phyloP scores from a whole-genome alignment of 2,329 filamentous ascomycete genomes.

The Tympanopsis confertula region DNA sequence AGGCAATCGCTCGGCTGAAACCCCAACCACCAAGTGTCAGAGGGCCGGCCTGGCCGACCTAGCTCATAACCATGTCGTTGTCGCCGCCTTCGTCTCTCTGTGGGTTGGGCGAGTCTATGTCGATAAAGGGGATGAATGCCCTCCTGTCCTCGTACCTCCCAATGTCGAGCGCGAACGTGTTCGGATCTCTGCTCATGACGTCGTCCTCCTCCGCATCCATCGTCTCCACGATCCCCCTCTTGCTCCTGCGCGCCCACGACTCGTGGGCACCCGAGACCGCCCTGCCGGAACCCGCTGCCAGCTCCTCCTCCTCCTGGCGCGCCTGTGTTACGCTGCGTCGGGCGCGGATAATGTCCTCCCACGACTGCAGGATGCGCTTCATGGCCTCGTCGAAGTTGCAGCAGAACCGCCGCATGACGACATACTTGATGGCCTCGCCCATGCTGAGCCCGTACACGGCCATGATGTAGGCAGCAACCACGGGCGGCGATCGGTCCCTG shows the following conservation, averaged over 20 bases:
- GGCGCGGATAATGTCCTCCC: background rate
- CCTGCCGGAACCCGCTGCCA: no score
- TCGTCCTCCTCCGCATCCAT: background rate
- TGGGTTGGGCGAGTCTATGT: background rate
- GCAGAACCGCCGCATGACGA: background rate
- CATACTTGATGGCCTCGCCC: background rate
- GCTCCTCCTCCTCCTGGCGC: no score
- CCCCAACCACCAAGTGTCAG: no score
- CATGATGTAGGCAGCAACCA: background rate
- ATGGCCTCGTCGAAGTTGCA: background rate
- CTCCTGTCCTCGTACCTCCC: background rate
- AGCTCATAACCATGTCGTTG: background rate
- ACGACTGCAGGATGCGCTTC: background rate
- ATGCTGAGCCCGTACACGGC: background rate
- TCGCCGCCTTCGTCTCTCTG: background rate
- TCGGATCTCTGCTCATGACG: background rate
- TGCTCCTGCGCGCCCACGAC: background rate
- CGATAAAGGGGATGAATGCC: background rate
- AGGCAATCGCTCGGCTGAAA: no score
- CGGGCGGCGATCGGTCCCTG: background rate
- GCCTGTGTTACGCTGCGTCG: background rate
- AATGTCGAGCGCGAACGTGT: background rate
- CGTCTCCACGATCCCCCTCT: background rate
- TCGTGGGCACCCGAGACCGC: no score
- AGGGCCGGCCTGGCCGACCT: no score